Conservation (phyloP, 495 filamentous ascomycete species). For the Chaetomium tenue region DNA sequence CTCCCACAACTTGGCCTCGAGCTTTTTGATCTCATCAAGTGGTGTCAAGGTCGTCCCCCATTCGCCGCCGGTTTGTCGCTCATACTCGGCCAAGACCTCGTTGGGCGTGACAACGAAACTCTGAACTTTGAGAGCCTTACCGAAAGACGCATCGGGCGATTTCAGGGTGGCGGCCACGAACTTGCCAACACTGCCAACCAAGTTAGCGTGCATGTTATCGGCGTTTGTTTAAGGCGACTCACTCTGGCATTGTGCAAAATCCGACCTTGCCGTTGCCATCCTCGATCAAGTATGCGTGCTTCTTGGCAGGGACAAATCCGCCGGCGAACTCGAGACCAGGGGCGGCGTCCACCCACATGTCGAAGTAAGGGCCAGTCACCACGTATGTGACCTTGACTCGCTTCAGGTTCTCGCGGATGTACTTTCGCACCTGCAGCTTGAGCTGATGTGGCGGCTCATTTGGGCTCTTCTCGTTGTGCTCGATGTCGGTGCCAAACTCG, state of each 20-base stretch:
- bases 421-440: conserved; percentile 64
- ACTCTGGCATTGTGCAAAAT: conserved; percentile 68
- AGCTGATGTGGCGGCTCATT: conserved; percentile 66
- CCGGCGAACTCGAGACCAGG: conserved; percentile 42
- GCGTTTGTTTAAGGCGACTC: conserved; percentile 32
- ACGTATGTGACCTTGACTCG: conserved; percentile 64
- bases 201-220: background rate
- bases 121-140: conserved; percentile 63
- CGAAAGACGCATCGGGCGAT: conserved; percentile 52
- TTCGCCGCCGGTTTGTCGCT: conserved; percentile 59
- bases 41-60: conserved; percentile 56
- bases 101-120: conserved; percentile 65
- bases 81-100: conserved; percentile 62
- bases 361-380: conserved; percentile 68
- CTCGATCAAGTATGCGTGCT: conserved; percentile 58
- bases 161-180: conserved; percentile 60
- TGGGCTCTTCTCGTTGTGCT: conserved; percentile 56
- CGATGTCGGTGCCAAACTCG: conserved; percentile 74
- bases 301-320: conserved; percentile 55
- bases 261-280: conserved; percentile 57
- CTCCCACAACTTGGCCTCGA: conserved; percentile 59
- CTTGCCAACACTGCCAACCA: conserved; percentile 56
- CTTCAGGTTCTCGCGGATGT: conserved; percentile 51
- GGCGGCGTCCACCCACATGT: conserved; percentile 56
- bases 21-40: conserved; percentile 48